A percentile compares a stretch with the other conserved stretches of the same genome.
phyloP scores from a whole-genome alignment of 208 protist species.

The Leishmania tropica region DNA sequence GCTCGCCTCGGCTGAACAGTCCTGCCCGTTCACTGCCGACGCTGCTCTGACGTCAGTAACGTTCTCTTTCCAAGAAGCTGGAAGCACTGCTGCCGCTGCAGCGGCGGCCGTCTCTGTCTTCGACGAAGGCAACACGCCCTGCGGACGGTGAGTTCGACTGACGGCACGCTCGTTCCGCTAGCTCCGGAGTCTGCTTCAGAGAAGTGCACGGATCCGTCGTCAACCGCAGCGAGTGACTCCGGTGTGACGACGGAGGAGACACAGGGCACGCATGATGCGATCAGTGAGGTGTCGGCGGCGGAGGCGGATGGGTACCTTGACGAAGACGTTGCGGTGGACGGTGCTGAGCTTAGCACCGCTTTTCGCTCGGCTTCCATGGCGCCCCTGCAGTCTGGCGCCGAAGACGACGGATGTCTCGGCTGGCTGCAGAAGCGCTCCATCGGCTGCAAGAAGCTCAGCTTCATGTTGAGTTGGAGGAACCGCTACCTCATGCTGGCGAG shows the following conservation, averaged over 20 bases:
- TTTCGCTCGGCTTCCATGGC: background rate
- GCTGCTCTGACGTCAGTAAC: background rate
- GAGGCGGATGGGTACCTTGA: background rate
- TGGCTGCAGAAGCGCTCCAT: slow-evolving; percentile 75
- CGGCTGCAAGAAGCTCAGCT: slow-evolving; percentile 37
- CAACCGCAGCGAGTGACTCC: background rate
- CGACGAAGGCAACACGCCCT: background rate
- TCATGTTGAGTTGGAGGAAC: slow-evolving; percentile 59
- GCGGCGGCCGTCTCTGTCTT: background rate
- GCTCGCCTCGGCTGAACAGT: background rate
- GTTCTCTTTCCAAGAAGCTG: background rate
- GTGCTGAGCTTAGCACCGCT: background rate
- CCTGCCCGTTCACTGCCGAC: background rate
- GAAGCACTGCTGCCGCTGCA: background rate
- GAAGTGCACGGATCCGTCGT: background rate
- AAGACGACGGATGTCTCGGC: slow-evolving; percentile 38
- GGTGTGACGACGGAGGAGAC: background rate
- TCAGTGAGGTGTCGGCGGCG: background rate
- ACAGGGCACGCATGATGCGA: background rate
- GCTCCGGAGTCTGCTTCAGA: background rate
- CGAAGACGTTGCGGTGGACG: slow-evolving; percentile 9
- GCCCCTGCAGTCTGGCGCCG: background rate
- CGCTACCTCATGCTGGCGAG: slow-evolving; percentile 58
- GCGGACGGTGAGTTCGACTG: background rate
- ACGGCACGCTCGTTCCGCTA: background rate